Base-by-base conservation (phyloP, 148 eudicot genomes). In the Mesembryanthemum crystallinum region DNA sequence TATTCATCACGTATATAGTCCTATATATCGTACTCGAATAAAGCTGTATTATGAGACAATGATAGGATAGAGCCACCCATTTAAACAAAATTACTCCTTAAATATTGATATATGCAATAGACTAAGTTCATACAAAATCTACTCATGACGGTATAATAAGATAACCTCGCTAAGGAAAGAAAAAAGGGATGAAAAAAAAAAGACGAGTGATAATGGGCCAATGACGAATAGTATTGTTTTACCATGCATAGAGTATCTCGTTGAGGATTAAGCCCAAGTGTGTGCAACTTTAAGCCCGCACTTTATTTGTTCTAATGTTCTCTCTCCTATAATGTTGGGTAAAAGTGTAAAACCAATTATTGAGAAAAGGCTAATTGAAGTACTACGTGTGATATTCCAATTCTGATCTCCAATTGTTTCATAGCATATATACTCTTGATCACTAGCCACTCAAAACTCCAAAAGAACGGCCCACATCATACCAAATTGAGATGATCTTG, bases 401-500 rank as follows among this genome's bases (percentile, higher is more conserved):
- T n/a, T 57, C 33, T 72, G 75, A 47, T 3, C 32, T 72, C 49
- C 52, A 54, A 71, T 45, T 71, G 42, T 49, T 20, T 7, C 74
- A 55, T 55, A 72, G 64, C 64, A 71, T 29, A 39, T 39, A 39
- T 4, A 39, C 1, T 33, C 54, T 71, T 42, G 62, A 71, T 37
- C 75, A 72, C 35, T 32, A 55, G 75, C 57, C 75, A 72, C 64
- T 58, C 75, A 29, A 5, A 43, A 5, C 47, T 43, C 47, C 74
- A 71, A 49, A 27, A 3, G 54, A 54, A 54, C 43, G 32, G 25
- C 75, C 64, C 75, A 55, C 64, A 72, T 55, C 49, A 72, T 37
- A 72, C 17, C 64, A 33, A 71, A 64, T 30, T 0, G 57, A 72
- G 75, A 55, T 72, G 37, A 55, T 72, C 75, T 57, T 35, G 51